Base-by-base conservation (phyloP, 2,329 filamentous ascomycete genomes). In the Microthyrium microscopicum region DNA sequence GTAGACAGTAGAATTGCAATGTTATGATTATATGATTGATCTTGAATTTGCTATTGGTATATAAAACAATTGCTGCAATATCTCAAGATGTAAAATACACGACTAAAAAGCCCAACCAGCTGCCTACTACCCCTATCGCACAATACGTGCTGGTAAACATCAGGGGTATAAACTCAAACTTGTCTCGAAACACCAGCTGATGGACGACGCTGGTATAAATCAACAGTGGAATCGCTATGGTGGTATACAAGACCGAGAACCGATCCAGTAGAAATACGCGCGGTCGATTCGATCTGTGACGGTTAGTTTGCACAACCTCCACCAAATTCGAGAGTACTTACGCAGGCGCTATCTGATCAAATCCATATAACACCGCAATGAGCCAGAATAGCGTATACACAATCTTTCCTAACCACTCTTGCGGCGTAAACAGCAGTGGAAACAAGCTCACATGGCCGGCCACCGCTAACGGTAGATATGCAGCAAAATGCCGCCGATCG, bases 111-210 rank as follows among this genome's bases (percentile, higher is more conserved):
- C 89, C 85, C 26, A 94, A 48, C 87, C 87, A 95, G 57, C 89
- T 95, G 3, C 83, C 84, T 13, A 94, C 73, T 1, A 95, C 85
- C n/a, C 89, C 89, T 37, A 95, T 63, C 4, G 89, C 89, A 21
- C 79, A 82, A 55, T 95, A 98, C 9, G 81, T 79, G 61, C 87
- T 95, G 44, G 77, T 94, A 51, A 95, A 89, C 87, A 98, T 95
- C 45, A 95, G 61, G 18, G 89, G 89, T 35, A 98, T 57, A 54
- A 95, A 98, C 56, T 94, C 83, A 46, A 80, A 82, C 41, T 63
- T 70, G 47, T 73, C 68, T 0, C 84, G 84, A 58, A 93, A 94
- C 4, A 91, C 58, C n/a, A 87, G 53, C 30, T 72, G 68, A 53
- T 98, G 89, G 5, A 89, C 42, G 32, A 94, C 54, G 8, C 84